These are phyloP conservation scores for Cryptococcus sp. DNA, from an alignment of 1,284 basidiomycete species.

Conservation along the genomic window DNA sequence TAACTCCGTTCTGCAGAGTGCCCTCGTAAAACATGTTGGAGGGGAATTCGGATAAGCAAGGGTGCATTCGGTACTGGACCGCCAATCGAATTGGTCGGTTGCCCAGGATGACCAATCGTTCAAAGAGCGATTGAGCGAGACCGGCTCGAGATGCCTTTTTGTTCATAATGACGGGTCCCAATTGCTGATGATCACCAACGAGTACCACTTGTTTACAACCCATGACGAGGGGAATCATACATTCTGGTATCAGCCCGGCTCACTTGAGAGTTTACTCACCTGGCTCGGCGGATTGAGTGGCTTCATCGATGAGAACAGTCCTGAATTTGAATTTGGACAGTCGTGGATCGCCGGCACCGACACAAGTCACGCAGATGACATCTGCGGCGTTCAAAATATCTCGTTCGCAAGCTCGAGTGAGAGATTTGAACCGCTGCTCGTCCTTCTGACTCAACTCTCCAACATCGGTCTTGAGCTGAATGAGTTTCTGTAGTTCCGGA, in stretches of 20 bases:
- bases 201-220: slow-evolving; percentile 98
- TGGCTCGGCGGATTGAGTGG: slow-evolving; percentile 96
- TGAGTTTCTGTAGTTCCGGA: slow-evolving; percentile 93
- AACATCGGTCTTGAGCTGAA: slow-evolving; percentile 94
- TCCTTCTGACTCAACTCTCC: slow-evolving; percentile 95
- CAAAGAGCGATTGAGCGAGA: slow-evolving; percentile 94
- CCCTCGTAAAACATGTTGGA: slow-evolving; percentile 99
- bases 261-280: slow-evolving; percentile 56
- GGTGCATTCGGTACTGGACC: slow-evolving; percentile 99
- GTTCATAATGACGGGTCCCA: slow-evolving; percentile 99
- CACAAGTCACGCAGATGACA: slow-evolving; percentile 98
- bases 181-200: slow-evolving; percentile 96
- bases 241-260: slow-evolving; percentile 66
- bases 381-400: slow-evolving; percentile 93
- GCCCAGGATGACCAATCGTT: slow-evolving; percentile 88
- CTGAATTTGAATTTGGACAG: slow-evolving; percentile 96
- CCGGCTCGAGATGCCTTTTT: slow-evolving; percentile 98
- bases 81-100: slow-evolving; percentile 97
- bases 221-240: slow-evolving; percentile 97
- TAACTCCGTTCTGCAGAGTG: slow-evolving; percentile 97
- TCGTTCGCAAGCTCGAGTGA: slow-evolving; percentile 92
- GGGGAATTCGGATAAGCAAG: slow-evolving; percentile 97
- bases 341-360: slow-evolving; percentile 93
- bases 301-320: slow-evolving; percentile 97
- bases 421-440: slow-evolving; percentile 94